Percentiles rank a stretch among this genome's conserved stretches.
Evolutionary conservation across 2,329 filamentous ascomycete genomes (phyloP).

Genomic region (Zopfia rhizophila): DNA sequence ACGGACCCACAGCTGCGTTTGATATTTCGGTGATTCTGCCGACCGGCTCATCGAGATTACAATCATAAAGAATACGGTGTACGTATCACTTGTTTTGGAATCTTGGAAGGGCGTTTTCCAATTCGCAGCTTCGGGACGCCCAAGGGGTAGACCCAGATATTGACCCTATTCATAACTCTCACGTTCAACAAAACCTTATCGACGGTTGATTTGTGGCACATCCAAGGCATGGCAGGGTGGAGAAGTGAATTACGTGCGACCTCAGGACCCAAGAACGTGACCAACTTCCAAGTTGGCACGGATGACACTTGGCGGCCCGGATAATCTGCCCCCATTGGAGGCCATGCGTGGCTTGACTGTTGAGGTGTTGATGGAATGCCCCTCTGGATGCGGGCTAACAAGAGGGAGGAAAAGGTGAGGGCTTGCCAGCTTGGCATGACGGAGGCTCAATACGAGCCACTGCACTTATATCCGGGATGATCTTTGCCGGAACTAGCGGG

Average conservation of each 20-base stretch:
- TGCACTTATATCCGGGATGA: slow-evolving; percentile 13
- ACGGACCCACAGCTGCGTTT: background rate
- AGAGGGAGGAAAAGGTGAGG: slow-evolving; percentile 1
- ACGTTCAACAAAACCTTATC: slow-evolving; percentile 7
- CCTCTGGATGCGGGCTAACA: background rate
- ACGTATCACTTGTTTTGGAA: no score
- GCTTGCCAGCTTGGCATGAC: slow-evolving; percentile 12
- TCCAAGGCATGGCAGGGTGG: no score
- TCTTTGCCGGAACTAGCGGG: slow-evolving; percentile 4
- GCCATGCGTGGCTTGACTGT: slow-evolving; percentile 20
- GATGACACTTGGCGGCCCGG: slow-evolving; percentile 9
- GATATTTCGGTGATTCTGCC: slow-evolving; percentile 7
- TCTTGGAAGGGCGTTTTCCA: no score
- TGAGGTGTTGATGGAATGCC: slow-evolving; percentile 1
- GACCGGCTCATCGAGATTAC: slow-evolving; percentile 6
- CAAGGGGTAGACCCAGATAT: slow-evolving; percentile 8
- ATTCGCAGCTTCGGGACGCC: no score
- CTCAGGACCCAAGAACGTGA: slow-evolving; percentile 2
- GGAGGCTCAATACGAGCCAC: slow-evolving; percentile 6
- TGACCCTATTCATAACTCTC: slow-evolving; percentile 19
- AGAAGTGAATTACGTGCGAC: slow-evolving; percentile 11
- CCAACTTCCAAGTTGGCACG: slow-evolving; percentile 5
- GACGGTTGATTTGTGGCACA: no score
- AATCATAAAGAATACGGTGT: slow-evolving; percentile 3
- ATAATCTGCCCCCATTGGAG: slow-evolving; percentile 22